phyloP scores from a whole-genome alignment of 2,329 filamentous ascomycete genomes.

The Ophidiomyces ophidiicola region DNA sequence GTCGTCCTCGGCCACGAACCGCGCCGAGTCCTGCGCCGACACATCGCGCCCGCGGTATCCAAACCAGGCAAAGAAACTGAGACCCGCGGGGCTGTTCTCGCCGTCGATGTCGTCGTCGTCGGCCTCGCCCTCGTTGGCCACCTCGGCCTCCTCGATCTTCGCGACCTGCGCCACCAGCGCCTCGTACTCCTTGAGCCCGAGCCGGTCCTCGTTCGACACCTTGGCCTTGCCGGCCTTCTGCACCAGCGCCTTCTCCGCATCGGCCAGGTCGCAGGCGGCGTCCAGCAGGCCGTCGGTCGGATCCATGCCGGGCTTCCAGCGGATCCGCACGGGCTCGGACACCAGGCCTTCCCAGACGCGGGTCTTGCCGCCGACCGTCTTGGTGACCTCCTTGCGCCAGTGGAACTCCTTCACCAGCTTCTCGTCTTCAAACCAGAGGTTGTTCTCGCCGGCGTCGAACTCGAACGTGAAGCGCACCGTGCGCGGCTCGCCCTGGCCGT shows the following conservation, averaged over 20 bases:
- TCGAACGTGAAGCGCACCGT: slow-evolving; percentile 66
- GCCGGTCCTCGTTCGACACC: slow-evolving; percentile 38
- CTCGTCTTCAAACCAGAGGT: slow-evolving; percentile 68
- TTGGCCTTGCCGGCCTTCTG: slow-evolving; percentile 25
- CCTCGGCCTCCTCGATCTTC: slow-evolving; percentile 26
- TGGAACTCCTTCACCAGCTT: slow-evolving; percentile 84
- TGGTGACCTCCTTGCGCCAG: slow-evolving; percentile 52
- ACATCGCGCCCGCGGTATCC: slow-evolving; percentile 62
- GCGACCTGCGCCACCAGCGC: slow-evolving; percentile 41
- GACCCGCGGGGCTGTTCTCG: slow-evolving; percentile 47
- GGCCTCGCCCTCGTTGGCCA: slow-evolving; percentile 25
- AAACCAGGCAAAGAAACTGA: slow-evolving; percentile 85
- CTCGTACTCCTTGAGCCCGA: slow-evolving; percentile 41
- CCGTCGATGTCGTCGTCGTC: slow-evolving; percentile 27
- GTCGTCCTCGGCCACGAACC: slow-evolving; percentile 48
- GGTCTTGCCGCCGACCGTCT: slow-evolving; percentile 31
- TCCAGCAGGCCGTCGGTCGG: slow-evolving; percentile 68
- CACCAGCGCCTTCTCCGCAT: slow-evolving; percentile 45
- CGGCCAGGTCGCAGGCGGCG: slow-evolving; percentile 56
- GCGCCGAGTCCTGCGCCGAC: slow-evolving; percentile 57
- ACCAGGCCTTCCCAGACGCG: slow-evolving; percentile 64
- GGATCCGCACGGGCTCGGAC: slow-evolving; percentile 75
- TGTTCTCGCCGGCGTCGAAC: slow-evolving; percentile 50
- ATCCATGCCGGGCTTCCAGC: slow-evolving; percentile 79
- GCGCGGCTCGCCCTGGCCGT: slow-evolving; percentile 60